Evolutionary conservation across 345 rosid species (phyloP).

Genomic region (Rubroshorea leprosula): DNA sequence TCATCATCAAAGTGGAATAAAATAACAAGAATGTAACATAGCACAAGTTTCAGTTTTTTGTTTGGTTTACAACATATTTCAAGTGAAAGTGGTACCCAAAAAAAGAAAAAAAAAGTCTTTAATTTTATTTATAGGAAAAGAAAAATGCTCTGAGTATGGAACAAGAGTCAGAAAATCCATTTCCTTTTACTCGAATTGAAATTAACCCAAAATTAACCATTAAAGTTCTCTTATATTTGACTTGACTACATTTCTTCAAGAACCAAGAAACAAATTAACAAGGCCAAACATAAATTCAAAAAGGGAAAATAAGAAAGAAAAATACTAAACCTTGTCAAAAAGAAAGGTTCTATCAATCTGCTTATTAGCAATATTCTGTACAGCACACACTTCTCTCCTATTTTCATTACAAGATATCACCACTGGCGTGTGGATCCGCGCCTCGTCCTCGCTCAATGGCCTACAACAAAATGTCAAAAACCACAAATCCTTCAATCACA

Average conservation of each 20-base stretch:
- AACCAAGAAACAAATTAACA: neutral
- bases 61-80: neutral
- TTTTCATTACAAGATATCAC: constrained; percentile 83
- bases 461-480: constrained; percentile 28
- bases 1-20: neutral
- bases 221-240: neutral
- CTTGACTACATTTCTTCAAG: neutral
- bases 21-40: neutral
- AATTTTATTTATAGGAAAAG: neutral
- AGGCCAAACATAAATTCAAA: neutral
- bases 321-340: constrained; percentile 90
- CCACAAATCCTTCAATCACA: neutral
- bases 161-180: neutral
- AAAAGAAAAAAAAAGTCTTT: neutral
- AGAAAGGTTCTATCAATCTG: constrained; percentile 93
- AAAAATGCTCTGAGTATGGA: neutral
- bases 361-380: constrained; percentile 88
- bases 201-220: neutral
- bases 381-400: constrained; percentile 81
- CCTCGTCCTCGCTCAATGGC: constrained; percentile 90
- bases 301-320: neutral
- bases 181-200: neutral
- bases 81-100: neutral
- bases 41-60: neutral
- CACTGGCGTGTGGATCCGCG: constrained; percentile 69